Evolutionary conservation across 2,329 filamentous ascomycete genomes (phyloP).

Genomic region (Aschersonia sp.): DNA sequence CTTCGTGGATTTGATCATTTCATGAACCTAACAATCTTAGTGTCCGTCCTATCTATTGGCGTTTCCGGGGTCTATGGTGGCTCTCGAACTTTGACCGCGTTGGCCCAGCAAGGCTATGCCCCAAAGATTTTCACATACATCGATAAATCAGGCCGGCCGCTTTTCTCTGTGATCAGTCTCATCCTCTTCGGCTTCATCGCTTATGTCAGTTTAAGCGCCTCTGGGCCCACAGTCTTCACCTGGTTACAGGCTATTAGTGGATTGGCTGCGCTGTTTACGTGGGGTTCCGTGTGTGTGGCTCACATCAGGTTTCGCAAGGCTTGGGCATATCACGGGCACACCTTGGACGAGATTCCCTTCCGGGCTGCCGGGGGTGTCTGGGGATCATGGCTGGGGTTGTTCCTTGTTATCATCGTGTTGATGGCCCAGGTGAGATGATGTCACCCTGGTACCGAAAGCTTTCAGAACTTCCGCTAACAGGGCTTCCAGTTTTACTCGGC

Average conservation of each 20-base stretch:
- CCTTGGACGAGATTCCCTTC: slow-evolving; percentile 52
- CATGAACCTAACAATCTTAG: slow-evolving; percentile 44
- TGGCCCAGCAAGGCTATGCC: slow-evolving; percentile 44
- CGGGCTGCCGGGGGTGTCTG: slow-evolving; percentile 41
- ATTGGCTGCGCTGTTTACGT: slow-evolving; percentile 47
- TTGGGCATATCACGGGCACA: slow-evolving; percentile 44
- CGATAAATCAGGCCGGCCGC: slow-evolving; percentile 40
- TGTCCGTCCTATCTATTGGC: slow-evolving; percentile 44
- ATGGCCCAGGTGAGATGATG: slow-evolving; percentile 32
- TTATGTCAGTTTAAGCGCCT: slow-evolving; percentile 22
- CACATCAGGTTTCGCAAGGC: slow-evolving; percentile 51
- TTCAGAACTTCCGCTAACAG: not conserved
- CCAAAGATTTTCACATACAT: slow-evolving; percentile 42
- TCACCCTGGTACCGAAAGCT: not conserved
- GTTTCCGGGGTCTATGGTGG: slow-evolving; percentile 45
- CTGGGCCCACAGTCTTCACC: slow-evolving; percentile 37
- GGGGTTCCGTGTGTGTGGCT: slow-evolving; percentile 47
- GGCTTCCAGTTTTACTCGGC: slow-evolving; percentile 33
- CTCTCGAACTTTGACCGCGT: slow-evolving; percentile 42
- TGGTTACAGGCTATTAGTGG: slow-evolving; percentile 52
- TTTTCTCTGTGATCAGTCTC: slow-evolving; percentile 31
- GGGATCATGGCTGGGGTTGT: slow-evolving; percentile 49
- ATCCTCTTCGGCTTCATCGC: slow-evolving; percentile 34
- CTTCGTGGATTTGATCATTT: slow-evolving; percentile 37
- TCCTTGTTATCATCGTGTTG: slow-evolving; percentile 40